Conservation (phyloP, 208 protist genomes). For the Trypanosoma mega region DNA sequence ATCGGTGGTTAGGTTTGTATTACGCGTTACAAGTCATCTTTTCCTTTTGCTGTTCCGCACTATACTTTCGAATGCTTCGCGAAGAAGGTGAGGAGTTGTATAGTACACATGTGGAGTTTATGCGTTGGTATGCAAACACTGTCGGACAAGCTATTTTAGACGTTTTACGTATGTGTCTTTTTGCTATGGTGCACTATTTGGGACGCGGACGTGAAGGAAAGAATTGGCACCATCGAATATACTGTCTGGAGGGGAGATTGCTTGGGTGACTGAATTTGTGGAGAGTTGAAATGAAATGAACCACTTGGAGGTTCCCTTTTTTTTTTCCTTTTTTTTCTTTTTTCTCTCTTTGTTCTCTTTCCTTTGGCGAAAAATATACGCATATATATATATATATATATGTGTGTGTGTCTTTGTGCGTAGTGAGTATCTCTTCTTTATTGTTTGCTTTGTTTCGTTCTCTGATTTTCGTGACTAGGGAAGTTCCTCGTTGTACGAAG, state of each 20-base stretch:
- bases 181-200: neutral
- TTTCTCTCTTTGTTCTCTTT: constrained; percentile 4
- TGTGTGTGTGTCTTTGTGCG: neutral
- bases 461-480: too few species aligned
- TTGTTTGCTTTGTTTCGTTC: too few species aligned
- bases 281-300: neutral
- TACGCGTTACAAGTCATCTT: constrained; percentile 36
- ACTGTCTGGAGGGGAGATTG: neutral
- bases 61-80: constrained; percentile 55
- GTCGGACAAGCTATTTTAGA: constrained; percentile 18
- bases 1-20: neutral
- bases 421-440: too few species aligned
- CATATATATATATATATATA: neutral
- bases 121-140: constrained; percentile 58
- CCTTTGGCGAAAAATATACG: neutral
- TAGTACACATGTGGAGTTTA: constrained; percentile 42
- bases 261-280: neutral
- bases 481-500: too few species aligned
- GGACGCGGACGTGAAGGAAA: neutral
- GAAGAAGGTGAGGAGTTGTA: constrained; percentile 47
- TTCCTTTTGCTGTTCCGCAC: constrained; percentile 31
- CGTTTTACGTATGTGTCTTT: constrained; percentile 11
- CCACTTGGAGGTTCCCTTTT: constrained; percentile 7
- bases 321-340: constrained; percentile 18
- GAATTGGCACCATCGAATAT: constrained; percentile 1